These are phyloP conservation scores for Abelmoschus esculentus DNA, from an alignment of 345 rosid species.

Conservation along the genomic window DNA sequence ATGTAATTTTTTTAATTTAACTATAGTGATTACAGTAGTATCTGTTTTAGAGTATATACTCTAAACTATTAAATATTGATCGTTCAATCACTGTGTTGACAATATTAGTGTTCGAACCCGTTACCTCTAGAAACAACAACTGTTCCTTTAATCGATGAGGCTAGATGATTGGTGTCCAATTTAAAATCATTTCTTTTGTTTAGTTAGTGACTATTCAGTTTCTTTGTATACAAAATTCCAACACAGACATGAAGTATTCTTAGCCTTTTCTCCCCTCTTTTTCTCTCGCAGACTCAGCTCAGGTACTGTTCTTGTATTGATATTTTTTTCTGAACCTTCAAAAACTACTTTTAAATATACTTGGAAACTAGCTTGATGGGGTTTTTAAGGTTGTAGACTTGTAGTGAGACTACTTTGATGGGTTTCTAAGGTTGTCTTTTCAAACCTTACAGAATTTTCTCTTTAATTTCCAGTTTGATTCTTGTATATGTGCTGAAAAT, in stretches of 20 bases:
- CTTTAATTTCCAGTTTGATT: background rate
- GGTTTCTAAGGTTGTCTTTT: background rate
- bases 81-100: too few relatives aligned
- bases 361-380: background rate
- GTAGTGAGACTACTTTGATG: background rate
- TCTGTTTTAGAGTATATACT: too few relatives aligned
- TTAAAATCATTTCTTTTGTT: background rate
- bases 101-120: too few relatives aligned
- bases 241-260: background rate
- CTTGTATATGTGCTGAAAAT: background rate
- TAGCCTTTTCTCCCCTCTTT: background rate
- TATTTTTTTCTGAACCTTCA: too few relatives aligned
- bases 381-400: background rate
- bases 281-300: background rate
- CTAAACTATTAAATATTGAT: too few relatives aligned
- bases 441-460: background rate
- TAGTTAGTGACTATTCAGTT: background rate
- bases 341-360: background rate
- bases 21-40: too few relatives aligned
- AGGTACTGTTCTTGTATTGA: background rate
- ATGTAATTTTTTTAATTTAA: too few relatives aligned
- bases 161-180: background rate
- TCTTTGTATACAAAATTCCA: background rate
- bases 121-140: too few relatives aligned
- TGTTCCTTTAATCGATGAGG: too few relatives aligned